Evolutionary conservation across 768 basidiomycete genomes (phyloP).

Genomic region (Chalciporus sphaerocephalus): DNA sequence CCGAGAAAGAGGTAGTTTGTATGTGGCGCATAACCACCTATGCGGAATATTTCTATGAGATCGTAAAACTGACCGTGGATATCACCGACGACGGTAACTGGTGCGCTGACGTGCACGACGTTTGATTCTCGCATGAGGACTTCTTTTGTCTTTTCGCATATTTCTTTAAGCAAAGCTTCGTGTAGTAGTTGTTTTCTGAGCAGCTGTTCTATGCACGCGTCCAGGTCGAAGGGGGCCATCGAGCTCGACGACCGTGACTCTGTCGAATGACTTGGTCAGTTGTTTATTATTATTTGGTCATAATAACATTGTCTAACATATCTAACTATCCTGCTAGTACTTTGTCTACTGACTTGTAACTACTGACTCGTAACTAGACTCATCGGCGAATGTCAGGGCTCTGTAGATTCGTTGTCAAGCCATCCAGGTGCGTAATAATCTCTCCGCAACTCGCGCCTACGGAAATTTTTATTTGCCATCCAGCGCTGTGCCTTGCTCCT

Average conservation of each 20-base stretch:
- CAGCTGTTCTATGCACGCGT: constrained; percentile 90
- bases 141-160: constrained; percentile 99
- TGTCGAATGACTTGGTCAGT: constrained; percentile 3
- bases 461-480: constrained; percentile 28
- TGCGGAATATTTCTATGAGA: constrained; percentile 97
- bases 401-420: no score
- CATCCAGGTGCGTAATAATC: constrained; percentile 15
- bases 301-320: no score
- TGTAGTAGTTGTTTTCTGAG: constrained; percentile 90
- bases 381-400: constrained; percentile 16
- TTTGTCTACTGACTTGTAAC: no score
- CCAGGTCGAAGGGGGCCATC: constrained; percentile 79
- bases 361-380: no score
- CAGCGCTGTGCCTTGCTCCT: constrained; percentile 22
- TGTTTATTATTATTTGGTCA: constrained; percentile 21
- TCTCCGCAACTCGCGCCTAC: constrained; percentile 19
- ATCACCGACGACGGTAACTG: constrained; percentile 97
- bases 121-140: constrained; percentile 99
- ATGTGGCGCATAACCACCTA: constrained; percentile 93
- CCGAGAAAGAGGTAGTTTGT: constrained; percentile 99
- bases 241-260: no score
- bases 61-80: constrained; percentile 99
- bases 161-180: constrained; percentile 91
- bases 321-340: no score
- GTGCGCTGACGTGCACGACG: constrained; percentile 94